Base-by-base conservation (phyloP, 192 early-diverging fungal genomes). In the Coemansia sp. region DNA sequence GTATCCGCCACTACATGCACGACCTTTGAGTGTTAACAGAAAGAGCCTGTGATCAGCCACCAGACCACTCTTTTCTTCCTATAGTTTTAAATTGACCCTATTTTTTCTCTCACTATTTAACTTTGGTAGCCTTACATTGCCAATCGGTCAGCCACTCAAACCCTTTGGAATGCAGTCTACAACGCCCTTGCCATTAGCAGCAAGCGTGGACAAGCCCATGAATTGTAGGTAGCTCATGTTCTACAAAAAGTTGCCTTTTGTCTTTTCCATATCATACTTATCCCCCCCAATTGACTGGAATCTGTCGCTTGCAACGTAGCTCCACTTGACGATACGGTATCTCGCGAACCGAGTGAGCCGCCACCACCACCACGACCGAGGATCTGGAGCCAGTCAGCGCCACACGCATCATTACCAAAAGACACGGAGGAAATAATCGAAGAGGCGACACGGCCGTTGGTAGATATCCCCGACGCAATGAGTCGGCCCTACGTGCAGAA, bases 381-480 rank as follows among this genome's bases (percentile, higher is more conserved):
- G 36, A 66, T 73, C 27, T 73, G 71, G 71, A 44, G 60, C 41
- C 71, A 61, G 63, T 52, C 55, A 8, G 41, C 64, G 15, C 64
- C 42, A 12, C 80, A 82, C 34, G 75, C 60, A 20, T 43, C 80
- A 13, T 70, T 83, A 38, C 80, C 80, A 44, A 74, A 61, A 12
- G 80, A 83, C 40, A 83, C 80, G 1, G 76, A 83, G 42, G 73
- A 78, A 3, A 72, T 75, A 11, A 78, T 83, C 22, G 70, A 75
- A 61, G 80, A 83, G 44, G 70, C 80, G 8, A 78, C 76, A 6
- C 60, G 67, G 27, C 80, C 80, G 31, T 73, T 83, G 5, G 38
- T 59, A 5, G 73, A 72, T 20, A 78, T 83, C 12, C 46, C 49
- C 10, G 80, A 83, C 29, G 80, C 80, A n/a, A 74, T 83, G 63